These are phyloP conservation scores for Allium cepa DNA, from an alignment of 106 monocot genomes.

Conservation along the genomic window DNA sequence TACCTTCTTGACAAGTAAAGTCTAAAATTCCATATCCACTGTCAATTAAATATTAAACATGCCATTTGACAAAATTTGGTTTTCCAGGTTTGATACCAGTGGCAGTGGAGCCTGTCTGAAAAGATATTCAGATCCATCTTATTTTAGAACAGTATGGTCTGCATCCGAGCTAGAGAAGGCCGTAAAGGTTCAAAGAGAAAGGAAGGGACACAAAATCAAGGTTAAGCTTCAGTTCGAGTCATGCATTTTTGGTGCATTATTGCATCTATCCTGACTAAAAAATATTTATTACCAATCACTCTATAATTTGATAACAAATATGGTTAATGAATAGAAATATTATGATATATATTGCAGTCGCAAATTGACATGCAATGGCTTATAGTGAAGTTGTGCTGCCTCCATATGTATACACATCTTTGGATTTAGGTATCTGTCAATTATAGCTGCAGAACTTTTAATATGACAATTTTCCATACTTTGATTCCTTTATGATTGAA, in stretches of 20 bases:
- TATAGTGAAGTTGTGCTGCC: too few species aligned
- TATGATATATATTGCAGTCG: too few species aligned
- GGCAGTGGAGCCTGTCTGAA: constrained; percentile 81
- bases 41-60: background rate
- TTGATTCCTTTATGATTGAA: too few species aligned
- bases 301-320: too few species aligned
- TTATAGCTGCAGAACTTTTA: too few species aligned
- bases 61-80: background rate
- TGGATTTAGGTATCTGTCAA: too few species aligned
- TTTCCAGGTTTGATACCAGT: constrained; percentile 73
- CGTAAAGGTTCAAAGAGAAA: constrained; percentile 40
- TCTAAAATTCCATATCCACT: background rate
- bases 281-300: too few species aligned
- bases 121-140: constrained; percentile 95
- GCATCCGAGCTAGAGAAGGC: constrained; percentile 32
- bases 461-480: too few species aligned
- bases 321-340: too few species aligned
- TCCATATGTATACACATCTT: too few species aligned
- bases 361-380: too few species aligned
- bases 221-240: constrained; percentile 14
- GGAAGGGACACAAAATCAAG: constrained; percentile 31
- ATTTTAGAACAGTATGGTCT: constrained; percentile 62
- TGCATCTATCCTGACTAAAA: background rate
- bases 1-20: constrained; percentile 91
- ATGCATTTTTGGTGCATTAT: background rate